Evolutionary conservation across 352 stramenopile species (phyloP), one percentile per base, ranked within the genome.

Genomic region (Phytopythium kandeliae): DNA sequence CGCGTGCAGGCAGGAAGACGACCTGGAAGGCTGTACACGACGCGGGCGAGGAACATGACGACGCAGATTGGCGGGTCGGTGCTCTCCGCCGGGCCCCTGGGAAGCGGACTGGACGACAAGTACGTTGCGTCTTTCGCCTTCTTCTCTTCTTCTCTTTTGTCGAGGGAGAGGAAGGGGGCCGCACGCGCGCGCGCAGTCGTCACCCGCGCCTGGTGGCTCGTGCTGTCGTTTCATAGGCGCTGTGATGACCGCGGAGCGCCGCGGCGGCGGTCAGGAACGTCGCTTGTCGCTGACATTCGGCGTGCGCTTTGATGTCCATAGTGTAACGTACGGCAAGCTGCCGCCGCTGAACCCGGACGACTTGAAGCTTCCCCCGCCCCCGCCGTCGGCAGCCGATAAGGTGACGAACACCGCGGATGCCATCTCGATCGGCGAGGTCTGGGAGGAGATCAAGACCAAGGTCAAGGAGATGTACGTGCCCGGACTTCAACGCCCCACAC

Each of bases 381-480:
- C 83, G 2, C 83, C 83, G 38, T 91, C 80, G 13, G 79, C 78
- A 4, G 83, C 83, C 3, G 73, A 85, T 22, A 92, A 90, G 61
- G 63, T 79, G 15, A 86, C 79, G 13, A 62, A 76, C 44, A 68
- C 63, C 26, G 60, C 64, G 21, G 74, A 91, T 42, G 67, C 78
- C 25, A 92, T 94, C 57, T 91, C 83, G 19, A 72, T 94, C 43
- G 55, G 77, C 40, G 83, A 94, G 62, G 75, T 94, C n/a, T 94
- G 80, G 78, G 71, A 75, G 31, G 83, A 94, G 57, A 65, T 94
- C 47, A 92, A 92, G 69, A 61, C 71, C 50, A 94, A 92, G 63
- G 80, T 63, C 11, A 69, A 68, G 45, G 80, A 87, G 61, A 88
- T 92, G 79, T 90, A 50, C 57, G 79, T 75, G 15, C 13, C 31